Percentiles rank a stretch among this genome's conserved stretches.
Conservation (phyloP, 495 filamentous ascomycete species). For the Neurospora sp. region DNA sequence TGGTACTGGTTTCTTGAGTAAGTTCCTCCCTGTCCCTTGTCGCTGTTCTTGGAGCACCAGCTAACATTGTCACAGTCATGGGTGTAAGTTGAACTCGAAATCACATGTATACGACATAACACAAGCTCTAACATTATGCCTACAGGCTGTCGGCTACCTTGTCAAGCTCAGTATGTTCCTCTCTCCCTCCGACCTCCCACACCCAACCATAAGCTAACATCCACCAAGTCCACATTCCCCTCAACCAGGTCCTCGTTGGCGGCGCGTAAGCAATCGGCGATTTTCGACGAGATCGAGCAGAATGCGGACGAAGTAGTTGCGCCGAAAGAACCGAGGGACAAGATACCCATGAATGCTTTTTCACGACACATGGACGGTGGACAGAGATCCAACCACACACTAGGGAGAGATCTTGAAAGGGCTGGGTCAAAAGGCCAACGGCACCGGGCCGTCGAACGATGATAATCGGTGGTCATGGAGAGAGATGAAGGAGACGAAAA, state of each 20-base stretch:
- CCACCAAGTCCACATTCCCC: conserved; percentile 24
- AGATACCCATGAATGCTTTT: neutral
- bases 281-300: neutral
- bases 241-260: conserved; percentile 40
- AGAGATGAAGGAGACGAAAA: neutral
- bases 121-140: neutral
- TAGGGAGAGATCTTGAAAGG: neutral
- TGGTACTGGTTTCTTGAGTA: conserved; percentile 49
- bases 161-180: conserved; percentile 72
- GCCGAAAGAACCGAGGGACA: neutral
- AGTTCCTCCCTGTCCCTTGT: neutral
- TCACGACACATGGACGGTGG: neutral
- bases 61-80: conserved; percentile 15
- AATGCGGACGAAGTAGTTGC: neutral
- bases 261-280: conserved; percentile 24
- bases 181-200: neutral
- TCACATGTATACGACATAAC: neutral
- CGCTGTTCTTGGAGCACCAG: neutral
- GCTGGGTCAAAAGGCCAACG: neutral
- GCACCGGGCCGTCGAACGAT: neutral
- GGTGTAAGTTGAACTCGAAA: conserved; percentile 8
- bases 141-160: conserved; percentile 64
- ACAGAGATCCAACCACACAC: neutral
- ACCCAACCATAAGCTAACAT: neutral
- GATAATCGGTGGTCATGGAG: neutral